phyloP scores from a whole-genome alignment of 106 monocot genomes.

The Iris macrosiphon region DNA sequence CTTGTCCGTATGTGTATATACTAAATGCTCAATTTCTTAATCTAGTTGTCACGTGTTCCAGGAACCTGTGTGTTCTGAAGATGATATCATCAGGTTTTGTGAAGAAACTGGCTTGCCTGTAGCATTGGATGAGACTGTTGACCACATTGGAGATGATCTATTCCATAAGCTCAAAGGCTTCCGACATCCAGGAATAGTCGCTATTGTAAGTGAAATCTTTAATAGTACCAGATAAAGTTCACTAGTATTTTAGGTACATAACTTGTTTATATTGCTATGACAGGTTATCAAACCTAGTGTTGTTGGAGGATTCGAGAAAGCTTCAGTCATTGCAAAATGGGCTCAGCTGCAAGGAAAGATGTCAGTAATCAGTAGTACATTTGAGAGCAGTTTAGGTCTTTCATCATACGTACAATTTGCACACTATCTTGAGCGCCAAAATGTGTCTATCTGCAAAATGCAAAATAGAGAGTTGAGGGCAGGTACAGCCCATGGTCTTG shows the following conservation, averaged over 20 bases:
- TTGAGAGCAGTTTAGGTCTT: slow-evolving; percentile 85
- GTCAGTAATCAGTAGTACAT: slow-evolving; percentile 76
- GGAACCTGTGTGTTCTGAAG: slow-evolving; percentile 80
- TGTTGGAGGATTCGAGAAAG: slow-evolving; percentile 87
- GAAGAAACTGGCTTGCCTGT: slow-evolving; percentile 70
- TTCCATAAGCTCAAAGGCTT: slow-evolving; percentile 44
- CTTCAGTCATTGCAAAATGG: slow-evolving; percentile 73
- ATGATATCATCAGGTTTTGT: slow-evolving; percentile 85
- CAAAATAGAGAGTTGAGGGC: slow-evolving; percentile 16
- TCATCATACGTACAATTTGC: slow-evolving; percentile 66
- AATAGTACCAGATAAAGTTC: neutral
- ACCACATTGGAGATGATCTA: slow-evolving; percentile 43
- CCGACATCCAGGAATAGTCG: slow-evolving; percentile 73
- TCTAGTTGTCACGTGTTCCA: slow-evolving; percentile 32
- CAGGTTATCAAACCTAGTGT: slow-evolving; percentile 92
- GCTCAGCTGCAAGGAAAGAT: slow-evolving; percentile 75
- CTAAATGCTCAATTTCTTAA: too few relatives aligned
- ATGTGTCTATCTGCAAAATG: slow-evolving; percentile 27
- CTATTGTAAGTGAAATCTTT: slow-evolving; percentile 59
- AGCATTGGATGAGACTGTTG: slow-evolving; percentile 88
- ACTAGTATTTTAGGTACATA: slow-evolving; percentile 1
- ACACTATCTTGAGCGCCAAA: slow-evolving; percentile 45
- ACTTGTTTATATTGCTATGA: slow-evolving; percentile 14
- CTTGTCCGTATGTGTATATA: too few relatives aligned
- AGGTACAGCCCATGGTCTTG: slow-evolving; percentile 69